A percentile compares a stretch with the other conserved stretches of the same genome.
Conservation (phyloP, 192 early-diverging fungal genomes). For the Umbelopsis vinacea region DNA sequence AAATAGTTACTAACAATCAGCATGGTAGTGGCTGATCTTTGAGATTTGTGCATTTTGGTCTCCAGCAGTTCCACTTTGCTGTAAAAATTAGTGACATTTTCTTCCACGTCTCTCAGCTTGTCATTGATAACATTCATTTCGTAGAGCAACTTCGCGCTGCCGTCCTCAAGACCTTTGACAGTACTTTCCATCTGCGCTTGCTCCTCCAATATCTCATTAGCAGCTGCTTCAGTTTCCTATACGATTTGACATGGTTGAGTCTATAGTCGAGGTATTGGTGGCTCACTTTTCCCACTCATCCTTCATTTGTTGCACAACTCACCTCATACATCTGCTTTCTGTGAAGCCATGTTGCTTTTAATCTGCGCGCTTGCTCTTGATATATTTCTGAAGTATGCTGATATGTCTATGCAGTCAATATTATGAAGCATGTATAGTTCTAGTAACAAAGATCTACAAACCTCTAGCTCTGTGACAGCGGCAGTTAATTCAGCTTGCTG, state of each 20-base stretch:
- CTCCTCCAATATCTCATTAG: slow-evolving; percentile 24
- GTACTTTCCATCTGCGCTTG: slow-evolving; percentile 27
- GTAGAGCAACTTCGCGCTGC: slow-evolving; percentile 48
- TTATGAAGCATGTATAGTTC: background rate
- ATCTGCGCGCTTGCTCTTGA: slow-evolving; percentile 5
- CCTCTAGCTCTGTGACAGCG: slow-evolving; percentile 20
- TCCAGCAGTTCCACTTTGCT: slow-evolving; percentile 43
- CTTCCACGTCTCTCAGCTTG: slow-evolving; percentile 50
- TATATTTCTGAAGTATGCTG: slow-evolving; percentile 8
- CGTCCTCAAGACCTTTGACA: slow-evolving; percentile 36
- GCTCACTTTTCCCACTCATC: too few relatives aligned
- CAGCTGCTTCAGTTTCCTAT: slow-evolving; percentile 24
- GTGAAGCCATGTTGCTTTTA: slow-evolving; percentile 25
- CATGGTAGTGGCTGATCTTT: slow-evolving; percentile 40
- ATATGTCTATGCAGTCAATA: too few relatives aligned
- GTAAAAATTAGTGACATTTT: slow-evolving; percentile 45
- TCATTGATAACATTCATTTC: slow-evolving; percentile 45
- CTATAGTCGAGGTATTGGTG: background rate
- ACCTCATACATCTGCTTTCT: slow-evolving; percentile 18
- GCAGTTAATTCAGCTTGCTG: slow-evolving; percentile 28
- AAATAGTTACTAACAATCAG: slow-evolving; percentile 47
- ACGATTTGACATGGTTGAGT: background rate
- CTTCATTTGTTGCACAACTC: too few relatives aligned
- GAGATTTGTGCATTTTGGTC: slow-evolving; percentile 43
- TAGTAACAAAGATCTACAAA: background rate